Evolutionary conservation across 2,329 filamentous ascomycete genomes (phyloP), one percentile per base, ranked within the genome.

Genomic region (Elsinoe ampelina): DNA sequence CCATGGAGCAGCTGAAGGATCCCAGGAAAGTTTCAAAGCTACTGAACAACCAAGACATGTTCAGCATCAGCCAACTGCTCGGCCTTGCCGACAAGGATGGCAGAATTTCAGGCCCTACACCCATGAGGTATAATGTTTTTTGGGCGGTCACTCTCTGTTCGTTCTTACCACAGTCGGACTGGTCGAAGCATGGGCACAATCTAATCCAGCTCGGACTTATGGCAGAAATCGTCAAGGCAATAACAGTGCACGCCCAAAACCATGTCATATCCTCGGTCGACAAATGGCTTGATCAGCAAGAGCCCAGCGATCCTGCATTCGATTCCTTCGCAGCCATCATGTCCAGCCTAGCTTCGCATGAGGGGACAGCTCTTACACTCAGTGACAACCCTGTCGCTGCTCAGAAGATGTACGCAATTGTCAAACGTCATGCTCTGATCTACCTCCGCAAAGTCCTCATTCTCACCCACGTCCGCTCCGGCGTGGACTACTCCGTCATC

Each of bases 371-470:
- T 8, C 26, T 7, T 2, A 2, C 7, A 8, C 26, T 8, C 26
- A 7, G 8, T 17, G 20, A 34, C 17, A 32, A 39, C 7, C 2
- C 6, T 19, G 6, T 32, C 2, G 30, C 5, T 41, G 15, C 35
- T 20, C 15, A 12, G 50, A 61, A 48, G 34, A 51, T 69, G 30
- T 62, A 72, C 6, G 67, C 65, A 12, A 64, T 77, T 58, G 79
- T 89, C 20, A 82, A 84, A 60, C 90, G 86, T 65, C 98, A 97
- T 66, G 89, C 90, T 3, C 77, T 96, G n/a, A 79, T 83, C 0
- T 98, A 96, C 73, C 76, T 98, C 38, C 86, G 93, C 59, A 98
- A 98, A 73, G 79, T 80, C 6, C 80, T 84, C 43, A 81, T 98
- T 48, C 81, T 97, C 36, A 81, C 97, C 61, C 85, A 97, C 68